These are phyloP conservation scores for Xylaria venustula DNA, from an alignment of 495 filamentous ascomycete genomes.

Conservation along the genomic window DNA sequence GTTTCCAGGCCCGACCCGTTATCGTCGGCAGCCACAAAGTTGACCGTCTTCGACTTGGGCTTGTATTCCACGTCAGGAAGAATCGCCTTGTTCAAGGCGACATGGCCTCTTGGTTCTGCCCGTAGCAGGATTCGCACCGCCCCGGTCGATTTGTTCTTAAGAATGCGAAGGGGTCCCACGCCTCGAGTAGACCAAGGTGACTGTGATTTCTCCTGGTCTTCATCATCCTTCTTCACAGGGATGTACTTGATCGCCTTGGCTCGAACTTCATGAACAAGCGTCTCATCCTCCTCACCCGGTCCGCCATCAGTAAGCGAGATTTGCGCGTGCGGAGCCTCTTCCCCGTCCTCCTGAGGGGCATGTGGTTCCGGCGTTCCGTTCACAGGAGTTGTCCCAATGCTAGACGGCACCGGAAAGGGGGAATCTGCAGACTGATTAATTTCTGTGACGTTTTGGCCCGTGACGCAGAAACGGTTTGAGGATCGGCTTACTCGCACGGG, in stretches of 20 bases:
- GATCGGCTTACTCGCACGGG: conserved; percentile 42
- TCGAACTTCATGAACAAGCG: conserved; percentile 59
- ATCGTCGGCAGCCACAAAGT: conserved; percentile 53
- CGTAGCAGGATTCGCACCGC: conserved; percentile 64
- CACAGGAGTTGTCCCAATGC: conserved; percentile 57
- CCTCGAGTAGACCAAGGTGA: conserved; percentile 60
- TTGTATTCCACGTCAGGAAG: conserved; percentile 59
- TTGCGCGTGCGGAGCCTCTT: conserved; percentile 52
- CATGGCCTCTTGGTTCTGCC: conserved; percentile 65
- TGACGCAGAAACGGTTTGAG: not conserved
- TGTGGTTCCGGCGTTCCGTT: conserved; percentile 61
- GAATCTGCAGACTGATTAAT: conserved; percentile 36
- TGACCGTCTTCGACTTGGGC: conserved; percentile 51
- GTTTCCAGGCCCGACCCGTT: conserved; percentile 53
- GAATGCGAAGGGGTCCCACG: conserved; percentile 62
- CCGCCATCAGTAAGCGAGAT: conserved; percentile 61
- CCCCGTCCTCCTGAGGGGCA: conserved; percentile 52
- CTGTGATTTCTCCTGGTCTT: conserved; percentile 31
- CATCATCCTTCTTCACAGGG: conserved; percentile 33
- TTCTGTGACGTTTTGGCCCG: not conserved
- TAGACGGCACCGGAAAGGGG: conserved; percentile 50
- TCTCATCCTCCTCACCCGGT: conserved; percentile 71
- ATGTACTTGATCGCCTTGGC: conserved; percentile 60
- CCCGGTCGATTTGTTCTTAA: conserved; percentile 64
- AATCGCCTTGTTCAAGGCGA: conserved; percentile 66